phyloP scores from a whole-genome alignment of 345 rosid species.

The Populus ilicifolia region DNA sequence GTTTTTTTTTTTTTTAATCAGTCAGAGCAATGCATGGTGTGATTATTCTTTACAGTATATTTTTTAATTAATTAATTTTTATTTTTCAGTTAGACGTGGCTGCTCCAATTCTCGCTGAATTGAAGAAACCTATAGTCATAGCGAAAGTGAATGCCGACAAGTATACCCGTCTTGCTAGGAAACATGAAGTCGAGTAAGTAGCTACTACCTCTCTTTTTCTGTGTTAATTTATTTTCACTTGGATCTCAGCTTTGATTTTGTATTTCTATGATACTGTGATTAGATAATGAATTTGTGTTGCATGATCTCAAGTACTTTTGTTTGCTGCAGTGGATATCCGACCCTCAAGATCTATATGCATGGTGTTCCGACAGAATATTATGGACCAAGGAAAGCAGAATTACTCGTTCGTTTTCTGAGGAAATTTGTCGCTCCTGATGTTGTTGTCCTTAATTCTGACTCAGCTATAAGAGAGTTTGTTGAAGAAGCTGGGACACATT shows the following conservation, averaged over 20 bases:
- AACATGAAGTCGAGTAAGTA: conserved; percentile 77
- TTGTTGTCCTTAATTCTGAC: conserved; percentile 66
- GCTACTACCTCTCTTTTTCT: neutral
- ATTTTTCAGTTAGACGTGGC: conserved; percentile 77
- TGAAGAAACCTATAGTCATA: conserved; percentile 70
- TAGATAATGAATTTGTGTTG: neutral
- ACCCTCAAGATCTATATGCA: conserved; percentile 75
- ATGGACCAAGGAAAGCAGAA: conserved; percentile 87
- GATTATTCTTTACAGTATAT: neutral
- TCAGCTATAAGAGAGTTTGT: conserved; percentile 55
- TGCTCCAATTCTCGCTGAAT: conserved; percentile 64
- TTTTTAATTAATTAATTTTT: neutral
- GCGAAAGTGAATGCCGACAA: conserved; percentile 90
- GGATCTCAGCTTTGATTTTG: neutral
- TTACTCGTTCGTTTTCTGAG: conserved; percentile 72
- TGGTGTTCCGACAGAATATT: conserved; percentile 75
- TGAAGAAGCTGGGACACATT: conserved; percentile 61
- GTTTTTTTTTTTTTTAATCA: neutral
- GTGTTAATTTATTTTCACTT: neutral
- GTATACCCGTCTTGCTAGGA: conserved; percentile 55
- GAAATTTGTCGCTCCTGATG: conserved; percentile 93
- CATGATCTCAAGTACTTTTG: neutral
- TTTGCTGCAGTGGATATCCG: conserved; percentile 66
- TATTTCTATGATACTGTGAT: neutral
- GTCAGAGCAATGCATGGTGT: neutral